phyloP scores from a whole-genome alignment of 2,329 filamentous ascomycete genomes.

The Sodiomyces alkalinus region DNA sequence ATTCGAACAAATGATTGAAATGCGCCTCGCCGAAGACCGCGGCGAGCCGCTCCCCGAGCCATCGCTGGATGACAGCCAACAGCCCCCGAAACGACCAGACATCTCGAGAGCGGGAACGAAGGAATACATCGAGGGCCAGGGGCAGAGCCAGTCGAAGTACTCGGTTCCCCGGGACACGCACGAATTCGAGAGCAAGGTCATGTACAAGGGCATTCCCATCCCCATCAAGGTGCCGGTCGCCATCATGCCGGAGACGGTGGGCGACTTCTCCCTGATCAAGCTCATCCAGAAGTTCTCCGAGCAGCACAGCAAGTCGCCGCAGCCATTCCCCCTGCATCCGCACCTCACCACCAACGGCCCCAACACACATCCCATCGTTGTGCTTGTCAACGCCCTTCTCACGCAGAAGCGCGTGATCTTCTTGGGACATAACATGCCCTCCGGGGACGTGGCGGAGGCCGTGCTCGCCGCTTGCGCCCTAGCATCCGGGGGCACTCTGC shows the following conservation, averaged over 20 bases:
- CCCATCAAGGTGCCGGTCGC: constrained; percentile 94
- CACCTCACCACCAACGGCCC: constrained; percentile 88
- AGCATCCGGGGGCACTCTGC: constrained; percentile 78
- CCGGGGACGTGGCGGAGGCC: constrained; percentile 92
- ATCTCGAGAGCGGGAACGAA: constrained; percentile 49
- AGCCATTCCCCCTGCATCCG: constrained; percentile 73
- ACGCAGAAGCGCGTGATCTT: constrained; percentile 97
- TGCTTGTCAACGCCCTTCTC: constrained; percentile 83
- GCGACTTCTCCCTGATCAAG: constrained; percentile 94
- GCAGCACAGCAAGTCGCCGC: constrained; percentile 65
- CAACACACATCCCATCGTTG: constrained; percentile 84
- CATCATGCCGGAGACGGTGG: constrained; percentile 86
- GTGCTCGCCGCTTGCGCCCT: constrained; percentile 92
- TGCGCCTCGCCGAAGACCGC: constrained; percentile 55
- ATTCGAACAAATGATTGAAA: constrained; percentile 86
- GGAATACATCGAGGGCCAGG: constrained; percentile 40
- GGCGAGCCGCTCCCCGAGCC: constrained; percentile 25
- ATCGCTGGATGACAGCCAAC: constrained; percentile 30
- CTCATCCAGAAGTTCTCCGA: constrained; percentile 89
- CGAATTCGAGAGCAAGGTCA: constrained; percentile 88
- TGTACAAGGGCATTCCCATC: constrained; percentile 93
- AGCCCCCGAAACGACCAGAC: constrained; percentile 28
- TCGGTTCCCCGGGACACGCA: constrained; percentile 84
- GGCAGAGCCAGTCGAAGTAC: constrained; percentile 43
- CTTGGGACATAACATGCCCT: constrained; percentile 85